Base-by-base conservation (phyloP, 352 stramenopile genomes). In the Peronospora belbahrii region DNA sequence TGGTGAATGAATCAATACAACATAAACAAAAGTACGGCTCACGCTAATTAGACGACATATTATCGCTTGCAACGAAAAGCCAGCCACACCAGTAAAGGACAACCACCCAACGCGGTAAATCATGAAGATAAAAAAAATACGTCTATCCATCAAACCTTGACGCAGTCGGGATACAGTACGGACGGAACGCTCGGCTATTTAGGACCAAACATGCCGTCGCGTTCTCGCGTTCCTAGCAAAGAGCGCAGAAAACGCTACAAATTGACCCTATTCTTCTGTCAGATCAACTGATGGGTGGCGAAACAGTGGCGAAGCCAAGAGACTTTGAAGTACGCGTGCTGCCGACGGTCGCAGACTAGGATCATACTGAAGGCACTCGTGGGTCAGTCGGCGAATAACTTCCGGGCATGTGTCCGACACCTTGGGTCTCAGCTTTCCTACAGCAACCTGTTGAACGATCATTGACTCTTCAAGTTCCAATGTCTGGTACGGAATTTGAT, bases 281-380 rank as follows among this genome's bases (percentile, higher is more conserved):
- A 70, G 62, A 44, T 62, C 65, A 44, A 70, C 67, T 22, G 68
- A 71, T 15, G 71, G 62, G 4, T 68, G 67, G 36, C 75, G 73
- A 40, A 68, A 62, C 19, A 88, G 56, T 1, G 70, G 59, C 6
- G 77, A 88, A 17, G 77, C 64, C 70, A 82, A 71, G 9, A 89
- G 65, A 27, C 67, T 83, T 41, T 89, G 74, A 32, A 89, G 68
- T 30, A 89, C 71, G 18, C 77, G 74, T 24, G 72, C 74, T 3
- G 78, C 74, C 9, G 74, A 77, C 13, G 80, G 80, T 33, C 80
- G 68, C 17, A 87, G 45, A 43, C 67, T 67, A 4, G 80, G 75
- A 46, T 92, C 80, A 18, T 83, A 88, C 54, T 89, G 77, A 17
- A 92, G 70, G 17, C 80, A 92, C 43, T 87, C 74, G 56, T 88